Base-by-base conservation (phyloP, 768 basidiomycete genomes). In the Termitomyces sp. region DNA sequence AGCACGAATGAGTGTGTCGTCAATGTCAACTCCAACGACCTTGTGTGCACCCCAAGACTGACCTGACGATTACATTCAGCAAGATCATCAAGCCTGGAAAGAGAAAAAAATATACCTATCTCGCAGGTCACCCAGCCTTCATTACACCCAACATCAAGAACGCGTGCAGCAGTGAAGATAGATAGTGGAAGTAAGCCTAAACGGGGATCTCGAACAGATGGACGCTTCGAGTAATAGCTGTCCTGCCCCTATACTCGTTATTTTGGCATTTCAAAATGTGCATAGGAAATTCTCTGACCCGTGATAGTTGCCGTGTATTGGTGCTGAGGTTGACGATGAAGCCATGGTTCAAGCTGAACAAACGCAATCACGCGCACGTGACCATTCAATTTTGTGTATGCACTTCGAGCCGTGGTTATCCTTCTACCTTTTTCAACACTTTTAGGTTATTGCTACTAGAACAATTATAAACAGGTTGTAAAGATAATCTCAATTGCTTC, bases 121-220 rank as follows among this genome's bases (percentile, higher is more conserved):
- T 94, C 90, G 66, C 88, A 88, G 1, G 90, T 87, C 36, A 95
- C 85, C 79, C 81, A 83, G 8, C 93, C 93, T 65, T 91, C 86
- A 68, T 95, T 96, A 67, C 90, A 92, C 0, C 93, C 93, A 0
- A 95, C 72, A 70, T 96, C 93, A 11, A 96, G 77, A 3, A 94
- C 86, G 48, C 76, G 73, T 57, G 82, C 81, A 14, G 70, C 79
- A 3, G 58, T 28, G 63, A 94, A 85, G 35, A 88, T 72, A 1
- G 69, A 62, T 3, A 69, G 41, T 0, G 86, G 85, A 1, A 96
- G 72, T 18, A 86, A 71, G 0, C 78, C 74, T 2, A 96, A 77
- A 16, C 94, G 82, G 0, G 82, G 78, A 67, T 94, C 90, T 35
- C 71, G 71, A 1, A 76, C 65, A 22, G 74, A 76, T 0, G 84